A percentile compares a stretch with the other conserved stretches of the same genome.
phyloP scores from a whole-genome alignment of 495 filamentous ascomycete genomes.

The Elaphomyces granulatus region DNA sequence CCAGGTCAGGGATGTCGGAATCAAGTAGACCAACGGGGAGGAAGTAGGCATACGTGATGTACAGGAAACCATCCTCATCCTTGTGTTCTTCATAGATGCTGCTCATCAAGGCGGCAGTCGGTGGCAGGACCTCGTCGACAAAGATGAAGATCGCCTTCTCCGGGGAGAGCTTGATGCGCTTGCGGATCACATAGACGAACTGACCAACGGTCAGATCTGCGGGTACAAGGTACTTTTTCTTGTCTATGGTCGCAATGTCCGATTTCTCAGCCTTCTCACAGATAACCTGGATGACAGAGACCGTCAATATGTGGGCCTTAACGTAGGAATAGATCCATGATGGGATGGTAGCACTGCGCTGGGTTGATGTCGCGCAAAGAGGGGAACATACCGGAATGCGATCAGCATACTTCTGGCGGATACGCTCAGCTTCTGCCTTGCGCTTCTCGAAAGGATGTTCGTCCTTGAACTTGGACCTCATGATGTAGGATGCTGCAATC shows the following conservation, averaged over 20 bases:
- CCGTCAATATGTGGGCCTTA: not conserved
- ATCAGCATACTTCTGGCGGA: slow-evolving; percentile 96
- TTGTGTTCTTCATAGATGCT: slow-evolving; percentile 99
- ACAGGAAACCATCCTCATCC: slow-evolving; percentile 44
- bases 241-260: slow-evolving; percentile 99
- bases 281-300: slow-evolving; percentile 55
- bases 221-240: slow-evolving; percentile 99
- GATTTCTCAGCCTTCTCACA: slow-evolving; percentile 99
- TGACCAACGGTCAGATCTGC: slow-evolving; percentile 97
- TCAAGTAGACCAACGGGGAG: slow-evolving; percentile 1
- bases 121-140: slow-evolving; percentile 95
- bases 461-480: slow-evolving; percentile 99
- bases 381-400: slow-evolving; percentile 78
- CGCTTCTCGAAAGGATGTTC: slow-evolving; percentile 99
- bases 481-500: too few species aligned
- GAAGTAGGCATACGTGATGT: slow-evolving; percentile 45
- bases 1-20: slow-evolving; percentile 20
- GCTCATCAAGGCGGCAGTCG: slow-evolving; percentile 96
- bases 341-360: slow-evolving; percentile 1
- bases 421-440: slow-evolving; percentile 97
- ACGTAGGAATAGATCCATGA: slow-evolving; percentile 7
- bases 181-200: slow-evolving; percentile 99
- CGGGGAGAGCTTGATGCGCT: slow-evolving; percentile 98
- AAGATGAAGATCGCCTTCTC: slow-evolving; percentile 99
- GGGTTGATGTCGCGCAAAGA: slow-evolving; percentile 1